Evolutionary conservation across 331 rosid genomes (phyloP), one percentile per base, ranked within the genome.

Genomic region (Quercus lobata): DNA sequence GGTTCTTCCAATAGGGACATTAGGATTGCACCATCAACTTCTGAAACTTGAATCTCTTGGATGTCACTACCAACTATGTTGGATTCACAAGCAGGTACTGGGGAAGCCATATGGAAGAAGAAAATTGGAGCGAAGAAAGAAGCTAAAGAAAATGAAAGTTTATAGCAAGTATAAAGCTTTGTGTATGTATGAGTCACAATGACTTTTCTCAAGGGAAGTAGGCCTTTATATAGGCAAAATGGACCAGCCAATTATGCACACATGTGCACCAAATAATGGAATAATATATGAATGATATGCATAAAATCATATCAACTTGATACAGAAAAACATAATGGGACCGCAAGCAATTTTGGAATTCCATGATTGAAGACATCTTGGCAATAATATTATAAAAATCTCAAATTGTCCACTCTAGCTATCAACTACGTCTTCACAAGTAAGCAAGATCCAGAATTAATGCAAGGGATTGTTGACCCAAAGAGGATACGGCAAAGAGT

Each of bases 1-100:
- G 81, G 55, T 68, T 89, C 93, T 46, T 86, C 89, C 84, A 85
- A 70, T 29, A 89, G 32, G 19, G 90, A 83, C 90, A 76, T 78
- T 32, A 92, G 85, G 83, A 89, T 74, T 63, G 84, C 86, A 56
- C 84, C 79, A 34, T 87, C 83, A 55, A 81, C 84, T 57, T 84
- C 73, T 70, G 81, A 3, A 62, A 70, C 71, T 66, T 78, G 83
- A 82, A 77, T 70, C 52, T 19, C 78, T 15, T 57, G 60, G 22
- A 75, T 34, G 52, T 79, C 83, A 44, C 62, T 90, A 66, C 79
- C 83, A 66, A 69, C 80, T 14, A 75, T 78, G 72, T 76, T 79
- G 81, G 61, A 79, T 17, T 78, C 76, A 76, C 83, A 82, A 22
- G 78, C 94, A 81, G 86, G 66, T 29, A 69, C 72, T 76, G 74